Evolutionary conservation across 192 early-diverging fungal species (phyloP).

Genomic region (Gaertneriomyces sp.): DNA sequence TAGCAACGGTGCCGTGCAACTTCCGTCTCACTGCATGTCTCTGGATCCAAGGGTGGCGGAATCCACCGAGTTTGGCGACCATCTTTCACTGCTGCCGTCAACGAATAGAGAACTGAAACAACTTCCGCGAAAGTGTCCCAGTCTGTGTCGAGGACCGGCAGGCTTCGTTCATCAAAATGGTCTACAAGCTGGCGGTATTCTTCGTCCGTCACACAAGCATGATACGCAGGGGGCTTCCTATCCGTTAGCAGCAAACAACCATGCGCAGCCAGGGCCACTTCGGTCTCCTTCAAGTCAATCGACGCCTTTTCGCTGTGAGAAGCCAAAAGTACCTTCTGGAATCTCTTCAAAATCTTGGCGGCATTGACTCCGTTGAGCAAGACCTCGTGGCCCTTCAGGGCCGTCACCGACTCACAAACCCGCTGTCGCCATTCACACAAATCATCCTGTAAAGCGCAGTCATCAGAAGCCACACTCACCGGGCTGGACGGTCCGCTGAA

Average conservation of each 20-base stretch:
- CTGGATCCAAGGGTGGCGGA: neutral
- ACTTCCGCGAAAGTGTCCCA: neutral
- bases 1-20: neutral
- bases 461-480: no score
- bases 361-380: conserved; percentile 1
- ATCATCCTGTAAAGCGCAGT: no score
- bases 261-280: conserved; percentile 1
- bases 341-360: conserved; percentile 5
- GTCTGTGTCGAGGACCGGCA: conserved; percentile 2
- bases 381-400: no score
- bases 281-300: neutral
- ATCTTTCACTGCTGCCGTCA: neutral
- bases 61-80: neutral
- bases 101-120: neutral
- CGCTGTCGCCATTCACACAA: no score
- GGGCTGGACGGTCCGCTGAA: no score
- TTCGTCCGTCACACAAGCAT: neutral
- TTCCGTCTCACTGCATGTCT: neutral
- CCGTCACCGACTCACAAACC: no score
- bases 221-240: neutral
- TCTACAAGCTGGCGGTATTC: neutral
- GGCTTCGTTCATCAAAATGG: neutral
- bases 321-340: neutral
- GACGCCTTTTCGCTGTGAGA: neutral
- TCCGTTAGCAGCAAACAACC: neutral